These are phyloP conservation scores for Lithohypha guttulata DNA, from an alignment of 2,329 filamentous ascomycete genomes.

Conservation along the genomic window DNA sequence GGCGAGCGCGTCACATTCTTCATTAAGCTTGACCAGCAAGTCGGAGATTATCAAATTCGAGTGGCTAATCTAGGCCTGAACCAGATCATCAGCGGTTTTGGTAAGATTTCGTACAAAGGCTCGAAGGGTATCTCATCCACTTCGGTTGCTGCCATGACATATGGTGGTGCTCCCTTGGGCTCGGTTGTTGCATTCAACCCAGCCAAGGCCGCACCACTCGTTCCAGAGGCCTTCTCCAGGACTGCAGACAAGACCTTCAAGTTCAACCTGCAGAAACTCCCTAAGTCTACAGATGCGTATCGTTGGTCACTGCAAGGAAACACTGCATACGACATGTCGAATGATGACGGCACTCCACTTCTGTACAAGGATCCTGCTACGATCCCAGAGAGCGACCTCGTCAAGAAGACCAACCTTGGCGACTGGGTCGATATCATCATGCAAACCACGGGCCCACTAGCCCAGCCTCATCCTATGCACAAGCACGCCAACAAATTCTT, in stretches of 20 bases:
- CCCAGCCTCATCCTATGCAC: slow-evolving; percentile 52
- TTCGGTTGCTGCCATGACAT: slow-evolving; percentile 39
- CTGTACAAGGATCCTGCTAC: slow-evolving; percentile 36
- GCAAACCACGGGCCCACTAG: slow-evolving; percentile 32
- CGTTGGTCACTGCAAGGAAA: slow-evolving; percentile 45
- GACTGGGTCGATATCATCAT: slow-evolving; percentile 50
- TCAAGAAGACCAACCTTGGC: slow-evolving; percentile 37
- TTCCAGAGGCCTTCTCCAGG: slow-evolving; percentile 33
- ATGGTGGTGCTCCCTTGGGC: slow-evolving; percentile 36
- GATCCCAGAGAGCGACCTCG: slow-evolving; percentile 34
- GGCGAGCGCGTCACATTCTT: slow-evolving; percentile 34
- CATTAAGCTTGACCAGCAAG: slow-evolving; percentile 31
- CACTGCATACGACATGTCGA: slow-evolving; percentile 28
- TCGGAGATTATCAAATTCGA: slow-evolving; percentile 36
- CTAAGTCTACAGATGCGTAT: slow-evolving; percentile 32
- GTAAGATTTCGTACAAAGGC: slow-evolving; percentile 36
- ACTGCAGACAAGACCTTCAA: slow-evolving; percentile 39
- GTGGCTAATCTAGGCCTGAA: slow-evolving; percentile 38
- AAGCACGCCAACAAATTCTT: slow-evolving; percentile 54
- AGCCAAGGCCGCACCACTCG: slow-evolving; percentile 37
- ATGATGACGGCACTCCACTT: slow-evolving; percentile 34
- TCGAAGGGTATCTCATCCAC: slow-evolving; percentile 14
- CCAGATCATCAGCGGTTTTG: slow-evolving; percentile 47
- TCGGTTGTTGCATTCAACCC: slow-evolving; percentile 38
- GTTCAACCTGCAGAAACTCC: slow-evolving; percentile 23